phyloP scores from a whole-genome alignment of 495 filamentous ascomycete species.

The Penicilliopsis zonata region DNA sequence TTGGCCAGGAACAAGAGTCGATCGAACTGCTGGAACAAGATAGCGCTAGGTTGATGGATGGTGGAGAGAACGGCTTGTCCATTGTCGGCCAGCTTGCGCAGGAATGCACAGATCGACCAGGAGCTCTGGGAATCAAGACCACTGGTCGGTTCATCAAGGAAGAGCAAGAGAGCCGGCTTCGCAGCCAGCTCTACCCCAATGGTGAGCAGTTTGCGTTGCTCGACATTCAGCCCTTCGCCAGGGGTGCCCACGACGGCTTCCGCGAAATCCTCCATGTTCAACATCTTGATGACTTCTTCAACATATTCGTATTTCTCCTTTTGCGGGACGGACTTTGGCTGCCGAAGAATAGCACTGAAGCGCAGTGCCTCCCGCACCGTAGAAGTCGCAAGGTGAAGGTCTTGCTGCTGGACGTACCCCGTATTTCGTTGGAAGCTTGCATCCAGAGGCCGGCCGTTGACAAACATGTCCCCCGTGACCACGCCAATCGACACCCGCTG shows the following conservation, averaged over 20 bases:
- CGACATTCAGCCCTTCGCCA: slow-evolving; percentile 67
- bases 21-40: slow-evolving; percentile 87
- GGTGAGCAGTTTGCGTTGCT: slow-evolving; percentile 79
- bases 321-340: slow-evolving; percentile 43
- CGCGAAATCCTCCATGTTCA: slow-evolving; percentile 36
- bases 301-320: slow-evolving; percentile 39
- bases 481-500: slow-evolving; percentile 77
- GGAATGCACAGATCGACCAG: slow-evolving; percentile 68
- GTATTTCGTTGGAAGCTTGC: slow-evolving; percentile 84
- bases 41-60: slow-evolving; percentile 85
- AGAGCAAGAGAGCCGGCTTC: slow-evolving; percentile 79
- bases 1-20: slow-evolving; percentile 69
- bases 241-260: slow-evolving; percentile 33
- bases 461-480: slow-evolving; percentile 73
- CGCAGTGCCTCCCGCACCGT: slow-evolving; percentile 74
- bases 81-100: slow-evolving; percentile 69
- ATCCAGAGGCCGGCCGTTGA: slow-evolving; percentile 65
- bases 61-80: slow-evolving; percentile 85
- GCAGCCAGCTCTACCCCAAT: slow-evolving; percentile 89
- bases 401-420: slow-evolving; percentile 89
- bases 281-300: slow-evolving; percentile 40
- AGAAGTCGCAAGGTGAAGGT: slow-evolving; percentile 71
- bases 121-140: slow-evolving; percentile 78
- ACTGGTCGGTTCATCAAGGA: slow-evolving; percentile 90
- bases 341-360: slow-evolving; percentile 75